Conservation (phyloP, 768 basidiomycete species). For the Calocybe indica region DNA sequence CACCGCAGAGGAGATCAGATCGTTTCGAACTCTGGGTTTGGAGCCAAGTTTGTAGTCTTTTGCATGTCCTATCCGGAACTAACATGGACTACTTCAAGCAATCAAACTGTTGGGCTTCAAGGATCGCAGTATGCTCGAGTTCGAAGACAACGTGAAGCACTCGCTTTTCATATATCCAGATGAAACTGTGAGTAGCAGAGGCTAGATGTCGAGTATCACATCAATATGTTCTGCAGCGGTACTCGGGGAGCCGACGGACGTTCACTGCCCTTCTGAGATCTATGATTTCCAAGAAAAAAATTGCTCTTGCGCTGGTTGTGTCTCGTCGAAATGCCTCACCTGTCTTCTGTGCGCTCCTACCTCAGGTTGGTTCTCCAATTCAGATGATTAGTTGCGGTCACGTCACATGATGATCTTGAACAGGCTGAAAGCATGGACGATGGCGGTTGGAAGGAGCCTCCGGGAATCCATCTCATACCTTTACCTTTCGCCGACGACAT, state of each 20-base stretch:
- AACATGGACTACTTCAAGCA: conserved; percentile 32
- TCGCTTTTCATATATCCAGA: conserved; percentile 89
- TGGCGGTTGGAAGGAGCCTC: conserved; percentile 73
- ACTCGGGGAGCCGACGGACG: conserved; percentile 87
- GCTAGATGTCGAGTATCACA: neutral
- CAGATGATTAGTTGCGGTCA: neutral
- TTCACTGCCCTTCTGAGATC: conserved; percentile 84
- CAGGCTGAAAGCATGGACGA: conserved; percentile 70
- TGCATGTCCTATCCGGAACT: neutral
- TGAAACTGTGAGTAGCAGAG: conserved; percentile 56
- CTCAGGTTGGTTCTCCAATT: conserved; percentile 53
- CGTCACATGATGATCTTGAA: conserved; percentile 2
- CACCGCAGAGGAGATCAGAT: conserved; percentile 73
- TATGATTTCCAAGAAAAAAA: conserved; percentile 74
- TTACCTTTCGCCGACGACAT: conserved; percentile 97
- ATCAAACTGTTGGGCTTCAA: conserved; percentile 95
- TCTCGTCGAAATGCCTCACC: conserved; percentile 71
- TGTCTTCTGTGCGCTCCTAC: conserved; percentile 77
- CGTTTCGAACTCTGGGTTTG: conserved; percentile 77
- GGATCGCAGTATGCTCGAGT: conserved; percentile 54
- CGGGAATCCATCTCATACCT: conserved; percentile 89
- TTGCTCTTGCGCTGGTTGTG: conserved; percentile 72
- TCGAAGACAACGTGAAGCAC: conserved; percentile 92
- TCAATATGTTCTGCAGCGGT: conserved; percentile 39
- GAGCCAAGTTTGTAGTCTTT: conserved; percentile 51